A percentile compares a stretch with the other conserved stretches of the same genome.
These are phyloP conservation scores for Entonaema liquescens DNA, from an alignment of 495 filamentous ascomycete genomes.

Conservation along the genomic window DNA sequence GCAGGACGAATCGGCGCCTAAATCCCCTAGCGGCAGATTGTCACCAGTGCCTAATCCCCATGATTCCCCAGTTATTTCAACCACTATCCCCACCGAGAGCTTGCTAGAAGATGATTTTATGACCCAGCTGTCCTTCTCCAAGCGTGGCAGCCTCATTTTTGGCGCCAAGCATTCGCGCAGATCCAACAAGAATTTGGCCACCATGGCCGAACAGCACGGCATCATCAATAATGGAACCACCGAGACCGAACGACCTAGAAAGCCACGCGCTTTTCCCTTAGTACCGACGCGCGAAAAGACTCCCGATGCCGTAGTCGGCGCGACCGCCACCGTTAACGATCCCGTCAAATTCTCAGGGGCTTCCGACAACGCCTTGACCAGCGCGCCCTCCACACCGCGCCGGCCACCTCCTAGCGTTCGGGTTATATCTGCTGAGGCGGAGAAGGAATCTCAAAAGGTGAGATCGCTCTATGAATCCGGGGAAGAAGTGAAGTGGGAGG, in stretches of 20 bases:
- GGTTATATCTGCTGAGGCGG: constrained; percentile 79
- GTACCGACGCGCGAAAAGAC: constrained; percentile 33
- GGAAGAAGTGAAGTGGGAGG: constrained; percentile 65
- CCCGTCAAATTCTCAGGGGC: constrained; percentile 35
- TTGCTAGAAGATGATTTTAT: constrained; percentile 62
- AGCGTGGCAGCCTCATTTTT: constrained; percentile 72
- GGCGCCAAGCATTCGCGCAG: constrained; percentile 58
- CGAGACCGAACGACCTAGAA: constrained; percentile 1
- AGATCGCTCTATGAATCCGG: constrained; percentile 90
- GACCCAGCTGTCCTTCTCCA: constrained; percentile 61
- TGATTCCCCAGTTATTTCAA: constrained; percentile 57
- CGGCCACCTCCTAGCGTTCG: constrained; percentile 54
- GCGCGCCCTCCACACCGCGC: constrained; percentile 34
- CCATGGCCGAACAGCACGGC: constrained; percentile 36
- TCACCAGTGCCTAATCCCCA: constrained; percentile 34
- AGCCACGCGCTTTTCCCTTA: constrained; percentile 44
- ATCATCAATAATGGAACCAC: constrained; percentile 7
- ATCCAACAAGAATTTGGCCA: constrained; percentile 21
- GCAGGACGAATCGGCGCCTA: constrained; percentile 37
- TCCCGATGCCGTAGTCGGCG: constrained; percentile 15
- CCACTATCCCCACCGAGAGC: constrained; percentile 61
- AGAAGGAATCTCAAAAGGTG: constrained; percentile 86
- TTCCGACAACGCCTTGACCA: constrained; percentile 27
- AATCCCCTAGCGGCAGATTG: constrained; percentile 35
- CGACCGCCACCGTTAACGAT: constrained; percentile 28